These are phyloP conservation scores for Urostyla sp. DNA, from an alignment of 73 alveolate genomes.

Conservation along the genomic window DNA sequence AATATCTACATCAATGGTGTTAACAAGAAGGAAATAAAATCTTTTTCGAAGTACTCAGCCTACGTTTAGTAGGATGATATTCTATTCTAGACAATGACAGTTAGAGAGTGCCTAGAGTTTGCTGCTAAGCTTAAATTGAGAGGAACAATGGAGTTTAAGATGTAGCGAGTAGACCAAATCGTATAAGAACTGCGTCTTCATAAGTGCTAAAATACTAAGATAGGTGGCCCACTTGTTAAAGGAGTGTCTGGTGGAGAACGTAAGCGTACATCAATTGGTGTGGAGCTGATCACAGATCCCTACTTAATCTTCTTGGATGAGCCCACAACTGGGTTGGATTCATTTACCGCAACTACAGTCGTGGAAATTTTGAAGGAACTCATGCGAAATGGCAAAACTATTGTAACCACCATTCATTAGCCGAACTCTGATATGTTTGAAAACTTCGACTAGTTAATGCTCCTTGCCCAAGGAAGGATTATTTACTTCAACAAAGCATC, in stretches of 20 bases:
- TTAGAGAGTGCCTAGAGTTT: slow-evolving; percentile 85
- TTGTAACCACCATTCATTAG: slow-evolving; percentile 88
- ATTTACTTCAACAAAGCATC: slow-evolving; percentile 77
- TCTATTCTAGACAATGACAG: slow-evolving; percentile 86
- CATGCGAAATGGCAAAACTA: slow-evolving; percentile 78
- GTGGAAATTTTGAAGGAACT: slow-evolving; percentile 69
- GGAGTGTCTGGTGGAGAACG: slow-evolving; percentile 98
- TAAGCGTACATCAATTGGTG: slow-evolving; percentile 95
- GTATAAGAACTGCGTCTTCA: slow-evolving; percentile 78
- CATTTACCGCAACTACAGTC: slow-evolving; percentile 85
- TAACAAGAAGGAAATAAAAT: slow-evolving; percentile 66
- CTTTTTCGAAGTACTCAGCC: slow-evolving; percentile 79
- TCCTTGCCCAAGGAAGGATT: slow-evolving; percentile 82
- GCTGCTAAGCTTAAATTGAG: slow-evolving; percentile 86
- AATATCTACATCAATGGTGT: slow-evolving; percentile 81
- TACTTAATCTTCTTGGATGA: slow-evolving; percentile 90
- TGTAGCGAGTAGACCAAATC: slow-evolving; percentile 77
- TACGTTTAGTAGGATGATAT: slow-evolving; percentile 93
- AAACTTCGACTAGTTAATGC: slow-evolving; percentile 81
- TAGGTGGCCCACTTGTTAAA: slow-evolving; percentile 89
- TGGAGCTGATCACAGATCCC: slow-evolving; percentile 96
- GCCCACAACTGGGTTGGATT: slow-evolving; percentile 94
- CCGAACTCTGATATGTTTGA: slow-evolving; percentile 88
- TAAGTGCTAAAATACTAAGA: slow-evolving; percentile 81
- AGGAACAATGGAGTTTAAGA: slow-evolving; percentile 71